Percentiles rank a stretch among this genome's conserved stretches.
Evolutionary conservation across 225 moss, liverwort and hornwort species (phyloP).

Genomic region (Thuidium tamariscinum): DNA sequence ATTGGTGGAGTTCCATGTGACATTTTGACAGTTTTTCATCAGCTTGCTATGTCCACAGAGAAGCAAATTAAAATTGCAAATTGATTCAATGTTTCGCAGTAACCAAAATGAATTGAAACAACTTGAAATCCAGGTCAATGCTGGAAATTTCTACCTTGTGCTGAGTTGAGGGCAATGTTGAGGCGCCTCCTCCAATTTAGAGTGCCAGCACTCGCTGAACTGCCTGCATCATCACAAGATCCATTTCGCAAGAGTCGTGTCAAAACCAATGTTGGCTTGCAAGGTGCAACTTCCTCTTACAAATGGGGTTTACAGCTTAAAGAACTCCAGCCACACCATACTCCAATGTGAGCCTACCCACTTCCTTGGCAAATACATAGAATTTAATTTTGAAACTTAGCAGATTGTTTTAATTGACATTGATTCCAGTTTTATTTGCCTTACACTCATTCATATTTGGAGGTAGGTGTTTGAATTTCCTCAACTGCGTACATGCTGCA

Average conservation of each 20-base stretch:
- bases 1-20: too few species aligned
- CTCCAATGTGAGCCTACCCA: too few species aligned
- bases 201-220: not conserved
- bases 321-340: not conserved
- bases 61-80: not conserved
- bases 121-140: too few species aligned
- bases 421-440: not conserved
- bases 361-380: not conserved
- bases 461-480: not conserved
- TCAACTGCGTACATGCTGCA: not conserved
- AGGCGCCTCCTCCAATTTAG: constrained; percentile 39
- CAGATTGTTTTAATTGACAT: not conserved
- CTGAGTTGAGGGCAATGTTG: constrained; percentile 30
- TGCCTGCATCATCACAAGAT: not conserved
- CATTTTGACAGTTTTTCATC: too few species aligned
- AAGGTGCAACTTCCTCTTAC: too few species aligned
- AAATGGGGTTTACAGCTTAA: not conserved
- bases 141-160: constrained; percentile 27
- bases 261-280: too few species aligned
- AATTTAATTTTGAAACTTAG: too few species aligned
- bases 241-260: not conserved
- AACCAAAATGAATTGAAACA: not conserved
- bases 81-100: not conserved
- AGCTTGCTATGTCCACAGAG: not conserved
- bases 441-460: too few species aligned